These are phyloP conservation scores for Suillus luteus DNA, from an alignment of 768 basidiomycete genomes.

Conservation along the genomic window DNA sequence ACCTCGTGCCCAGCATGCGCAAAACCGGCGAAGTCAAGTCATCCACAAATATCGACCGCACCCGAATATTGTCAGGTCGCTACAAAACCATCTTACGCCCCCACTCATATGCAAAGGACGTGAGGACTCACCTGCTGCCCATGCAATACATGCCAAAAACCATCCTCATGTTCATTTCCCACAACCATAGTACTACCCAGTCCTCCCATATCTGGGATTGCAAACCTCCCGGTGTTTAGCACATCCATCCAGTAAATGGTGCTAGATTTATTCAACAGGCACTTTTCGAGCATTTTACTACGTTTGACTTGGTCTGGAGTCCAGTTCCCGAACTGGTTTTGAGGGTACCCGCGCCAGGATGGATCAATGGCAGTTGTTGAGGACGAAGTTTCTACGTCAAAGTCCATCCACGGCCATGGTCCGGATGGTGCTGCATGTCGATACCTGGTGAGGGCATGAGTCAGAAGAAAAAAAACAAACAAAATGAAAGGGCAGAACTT, in stretches of 20 bases:
- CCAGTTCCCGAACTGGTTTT: conserved; percentile 35
- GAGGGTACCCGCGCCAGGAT: conserved; percentile 26
- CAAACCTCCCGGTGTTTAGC: conserved; percentile 16
- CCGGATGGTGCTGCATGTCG: conserved; percentile 29
- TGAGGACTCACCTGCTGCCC: conserved; percentile 35
- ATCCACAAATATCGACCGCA: conserved; percentile 53
- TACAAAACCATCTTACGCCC: conserved; percentile 23
- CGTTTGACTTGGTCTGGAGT: conserved; percentile 32
- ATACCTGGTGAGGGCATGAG: conserved; percentile 12
- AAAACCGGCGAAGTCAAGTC: conserved; percentile 51
- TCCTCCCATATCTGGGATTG: background rate
- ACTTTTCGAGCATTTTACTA: conserved; percentile 32
- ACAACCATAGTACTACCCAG: background rate
- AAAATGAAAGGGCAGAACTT: background rate
- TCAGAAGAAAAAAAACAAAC: background rate
- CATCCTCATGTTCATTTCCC: conserved; percentile 19
- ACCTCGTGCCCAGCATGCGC: conserved; percentile 60
- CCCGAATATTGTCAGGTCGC: conserved; percentile 39
- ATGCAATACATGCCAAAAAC: conserved; percentile 37
- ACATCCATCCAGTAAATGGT: conserved; percentile 30
- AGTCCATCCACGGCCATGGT: conserved; percentile 38
- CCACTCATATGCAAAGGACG: background rate
- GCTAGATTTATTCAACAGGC: conserved; percentile 21
- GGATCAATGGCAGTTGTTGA: background rate
- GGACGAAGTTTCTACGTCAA: background rate